Evolutionary conservation across 1,284 basidiomycete species (phyloP).

Genomic region (Rhodotorula sp.): DNA sequence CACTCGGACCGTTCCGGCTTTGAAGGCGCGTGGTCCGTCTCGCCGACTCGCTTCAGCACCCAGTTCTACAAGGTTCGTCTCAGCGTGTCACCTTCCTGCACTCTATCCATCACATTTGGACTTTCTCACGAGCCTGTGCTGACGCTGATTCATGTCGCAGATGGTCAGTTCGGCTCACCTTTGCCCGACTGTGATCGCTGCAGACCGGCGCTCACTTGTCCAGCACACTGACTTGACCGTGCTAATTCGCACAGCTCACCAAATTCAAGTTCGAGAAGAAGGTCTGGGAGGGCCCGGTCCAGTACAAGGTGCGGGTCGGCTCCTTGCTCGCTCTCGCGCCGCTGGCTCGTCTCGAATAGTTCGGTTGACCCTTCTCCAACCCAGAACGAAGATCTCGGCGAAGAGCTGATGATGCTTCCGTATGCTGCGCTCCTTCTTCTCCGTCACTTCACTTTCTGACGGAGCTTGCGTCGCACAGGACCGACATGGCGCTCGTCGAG

Average conservation of each 20-base stretch:
- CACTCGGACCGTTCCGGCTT: slow-evolving; percentile 56
- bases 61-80: slow-evolving; percentile 51
- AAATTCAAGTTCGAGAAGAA: slow-evolving; percentile 48
- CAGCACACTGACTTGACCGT: slow-evolving; percentile 28
- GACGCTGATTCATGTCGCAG: not conserved
- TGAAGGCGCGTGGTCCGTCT: slow-evolving; percentile 52
- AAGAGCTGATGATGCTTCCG: slow-evolving; percentile 60
- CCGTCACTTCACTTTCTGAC: not conserved
- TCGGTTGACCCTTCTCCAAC: not conserved
- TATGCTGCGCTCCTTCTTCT: slow-evolving; percentile 45
- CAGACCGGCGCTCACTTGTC: slow-evolving; percentile 25
- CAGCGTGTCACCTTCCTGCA: too few species aligned
- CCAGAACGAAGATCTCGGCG: slow-evolving; percentile 50
- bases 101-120: too few species aligned
- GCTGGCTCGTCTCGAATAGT: slow-evolving; percentile 35
- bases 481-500: slow-evolving; percentile 49
- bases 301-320: slow-evolving; percentile 43
- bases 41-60: slow-evolving; percentile 57
- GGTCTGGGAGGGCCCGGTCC: slow-evolving; percentile 59
- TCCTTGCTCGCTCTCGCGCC: not conserved
- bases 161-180: not conserved
- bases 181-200: not conserved
- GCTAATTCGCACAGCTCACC: slow-evolving; percentile 18
- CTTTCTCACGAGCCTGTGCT: not conserved
- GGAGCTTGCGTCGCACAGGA: slow-evolving; percentile 49